These are phyloP conservation scores for Lentinula sp. DNA, from an alignment of 768 basidiomycete genomes.

Conservation along the genomic window DNA sequence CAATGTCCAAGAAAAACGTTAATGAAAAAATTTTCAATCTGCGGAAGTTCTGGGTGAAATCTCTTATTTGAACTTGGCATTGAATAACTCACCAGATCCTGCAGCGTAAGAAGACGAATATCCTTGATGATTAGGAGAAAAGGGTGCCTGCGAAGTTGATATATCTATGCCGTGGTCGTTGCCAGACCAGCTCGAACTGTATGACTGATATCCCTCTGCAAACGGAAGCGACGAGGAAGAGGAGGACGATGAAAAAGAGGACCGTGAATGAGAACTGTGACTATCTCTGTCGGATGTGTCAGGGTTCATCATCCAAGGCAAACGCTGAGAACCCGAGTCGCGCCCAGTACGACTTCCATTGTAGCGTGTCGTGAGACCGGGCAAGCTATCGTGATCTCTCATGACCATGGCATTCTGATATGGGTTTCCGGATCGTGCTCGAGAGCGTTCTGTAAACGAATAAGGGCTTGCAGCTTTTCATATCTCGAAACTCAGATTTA, in stretches of 20 bases:
- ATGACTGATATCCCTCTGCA: constrained; percentile 30
- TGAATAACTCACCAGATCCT: neutral
- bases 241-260: constrained; percentile 23
- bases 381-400: constrained; percentile 10
- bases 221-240: constrained; percentile 10
- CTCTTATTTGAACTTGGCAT: neutral
- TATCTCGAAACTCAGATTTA: neutral
- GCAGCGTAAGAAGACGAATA: constrained; percentile 1
- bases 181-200: constrained; percentile 32
- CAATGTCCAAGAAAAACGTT: neutral
- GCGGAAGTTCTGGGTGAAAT: neutral
- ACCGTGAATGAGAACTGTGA: constrained; percentile 22
- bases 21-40: neutral
- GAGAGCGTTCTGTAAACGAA: constrained; percentile 23
- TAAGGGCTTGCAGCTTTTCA: neutral
- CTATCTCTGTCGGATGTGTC: constrained; percentile 21
- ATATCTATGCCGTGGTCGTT: neutral
- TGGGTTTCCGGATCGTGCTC: constrained; percentile 29
- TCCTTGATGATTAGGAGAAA: neutral
- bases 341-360: constrained; percentile 3
- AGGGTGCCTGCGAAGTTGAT: neutral
- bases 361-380: constrained; percentile 7
- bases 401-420: constrained; percentile 17
- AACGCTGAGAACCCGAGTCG: constrained; percentile 26
- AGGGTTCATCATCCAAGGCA: constrained; percentile 20